These are phyloP conservation scores for Suillus sp. DNA, from an alignment of 768 basidiomycete genomes.

Conservation along the genomic window DNA sequence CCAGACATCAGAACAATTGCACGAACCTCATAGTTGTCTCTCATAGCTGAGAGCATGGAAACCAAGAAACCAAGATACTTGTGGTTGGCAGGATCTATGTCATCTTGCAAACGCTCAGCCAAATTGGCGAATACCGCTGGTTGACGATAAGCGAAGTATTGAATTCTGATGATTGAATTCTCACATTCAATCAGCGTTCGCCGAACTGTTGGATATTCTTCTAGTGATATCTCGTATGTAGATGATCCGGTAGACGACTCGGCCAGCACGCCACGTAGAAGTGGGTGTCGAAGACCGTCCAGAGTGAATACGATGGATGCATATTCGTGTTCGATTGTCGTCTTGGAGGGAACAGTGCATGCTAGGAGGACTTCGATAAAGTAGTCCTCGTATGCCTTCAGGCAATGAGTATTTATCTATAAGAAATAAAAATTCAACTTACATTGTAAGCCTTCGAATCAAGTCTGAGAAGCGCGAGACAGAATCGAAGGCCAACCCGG, in stretches of 20 bases:
- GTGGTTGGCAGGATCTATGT: slow-evolving; percentile 38
- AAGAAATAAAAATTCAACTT: slow-evolving; percentile 24
- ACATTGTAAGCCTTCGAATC: slow-evolving; percentile 66
- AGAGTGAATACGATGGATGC: slow-evolving; percentile 56
- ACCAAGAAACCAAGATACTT: slow-evolving; percentile 43
- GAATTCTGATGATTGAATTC: slow-evolving; percentile 9
- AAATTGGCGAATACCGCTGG: slow-evolving; percentile 48
- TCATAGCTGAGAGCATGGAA: slow-evolving; percentile 54
- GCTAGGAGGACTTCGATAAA: slow-evolving; percentile 59
- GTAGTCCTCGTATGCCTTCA: slow-evolving; percentile 47
- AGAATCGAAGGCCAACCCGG: slow-evolving; percentile 64
- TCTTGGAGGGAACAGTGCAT: slow-evolving; percentile 47
- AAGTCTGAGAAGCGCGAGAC: slow-evolving; percentile 53
- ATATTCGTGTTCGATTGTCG: slow-evolving; percentile 62
- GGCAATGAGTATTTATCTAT: slow-evolving; percentile 10
- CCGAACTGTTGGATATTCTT: slow-evolving; percentile 38
- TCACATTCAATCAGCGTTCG: slow-evolving; percentile 36
- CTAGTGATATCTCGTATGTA: slow-evolving; percentile 34
- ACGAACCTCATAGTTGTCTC: slow-evolving; percentile 46
- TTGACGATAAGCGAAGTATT: slow-evolving; percentile 6
- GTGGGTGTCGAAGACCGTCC: slow-evolving; percentile 56
- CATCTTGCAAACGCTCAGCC: slow-evolving; percentile 36
- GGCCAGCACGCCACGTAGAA: slow-evolving; percentile 42
- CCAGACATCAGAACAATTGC: background rate
- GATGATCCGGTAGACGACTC: slow-evolving; percentile 22